A percentile compares a stretch with the other conserved stretches of the same genome.
Evolutionary conservation across 1,139 yeast genomes (phyloP).

Genomic region (Casaregolazyma lundiana): DNA sequence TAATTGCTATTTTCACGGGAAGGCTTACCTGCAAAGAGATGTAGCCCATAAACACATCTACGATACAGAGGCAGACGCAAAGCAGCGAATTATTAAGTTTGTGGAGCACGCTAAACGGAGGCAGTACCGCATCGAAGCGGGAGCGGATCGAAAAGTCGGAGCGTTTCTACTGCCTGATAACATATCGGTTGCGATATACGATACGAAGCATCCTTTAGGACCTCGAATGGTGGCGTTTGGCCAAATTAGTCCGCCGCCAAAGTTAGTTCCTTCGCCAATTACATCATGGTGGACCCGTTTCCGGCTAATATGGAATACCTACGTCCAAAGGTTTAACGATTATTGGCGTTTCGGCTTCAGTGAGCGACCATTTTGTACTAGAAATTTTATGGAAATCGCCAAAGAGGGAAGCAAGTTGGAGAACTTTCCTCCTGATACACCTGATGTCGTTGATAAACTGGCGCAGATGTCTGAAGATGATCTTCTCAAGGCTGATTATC

Average conservation of each 20-base stretch:
- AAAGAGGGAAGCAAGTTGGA: background rate
- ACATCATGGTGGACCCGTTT: background rate
- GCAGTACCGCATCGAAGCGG: background rate
- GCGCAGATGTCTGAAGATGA: slow-evolving; percentile 3
- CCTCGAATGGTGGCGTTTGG: slow-evolving; percentile 4
- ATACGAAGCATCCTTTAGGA: slow-evolving; percentile 5
- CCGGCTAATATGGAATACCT: background rate
- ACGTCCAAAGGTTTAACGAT: background rate
- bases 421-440: background rate
- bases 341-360: background rate
- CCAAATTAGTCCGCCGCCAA: background rate
- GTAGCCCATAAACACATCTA: slow-evolving; percentile 2
- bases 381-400: background rate
- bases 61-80: slow-evolving; percentile 2
- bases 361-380: background rate
- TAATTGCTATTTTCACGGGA: background rate
- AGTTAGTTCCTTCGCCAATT: background rate
- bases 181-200: slow-evolving; percentile 1
- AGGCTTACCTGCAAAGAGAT: background rate
- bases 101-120: slow-evolving; percentile 1
- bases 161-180: background rate
- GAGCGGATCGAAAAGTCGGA: slow-evolving; percentile 3
- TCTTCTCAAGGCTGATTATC: slow-evolving; percentile 1
- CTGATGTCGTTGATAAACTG: slow-evolving; percentile 3
- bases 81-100: background rate